A percentile compares a stretch with the other conserved stretches of the same genome.
Conservation (phyloP, 2,329 filamentous ascomycete species). For the Aspergillus ibericus region DNA sequence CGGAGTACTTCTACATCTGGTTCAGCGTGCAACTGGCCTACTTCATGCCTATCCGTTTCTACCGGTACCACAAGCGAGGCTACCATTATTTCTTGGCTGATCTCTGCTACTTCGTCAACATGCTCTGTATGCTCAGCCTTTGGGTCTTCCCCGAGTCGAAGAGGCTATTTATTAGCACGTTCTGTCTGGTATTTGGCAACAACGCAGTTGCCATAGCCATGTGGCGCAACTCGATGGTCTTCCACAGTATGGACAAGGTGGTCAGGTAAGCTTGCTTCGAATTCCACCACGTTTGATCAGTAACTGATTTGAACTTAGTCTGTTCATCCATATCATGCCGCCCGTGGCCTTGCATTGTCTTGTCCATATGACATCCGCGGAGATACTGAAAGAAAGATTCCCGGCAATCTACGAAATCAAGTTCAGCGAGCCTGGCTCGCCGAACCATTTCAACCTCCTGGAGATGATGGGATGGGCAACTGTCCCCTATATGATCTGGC, state of each 20-base stretch:
- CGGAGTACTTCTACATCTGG: constrained; percentile 88
- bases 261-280: constrained; percentile 59
- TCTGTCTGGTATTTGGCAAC: constrained; percentile 91
- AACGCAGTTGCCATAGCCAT: constrained; percentile 97
- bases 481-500: constrained; percentile 89
- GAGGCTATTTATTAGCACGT: constrained; percentile 85
- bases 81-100: constrained; percentile 98
- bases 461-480: constrained; percentile 96
- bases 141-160: constrained; percentile 92
- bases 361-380: constrained; percentile 73
- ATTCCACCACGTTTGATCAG: neutral
- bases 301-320: constrained; percentile 43
- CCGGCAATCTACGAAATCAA: constrained; percentile 85
- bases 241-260: constrained; percentile 97
- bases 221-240: constrained; percentile 98
- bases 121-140: constrained; percentile 75
- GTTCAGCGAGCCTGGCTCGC: constrained; percentile 64
- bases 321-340: constrained; percentile 99
- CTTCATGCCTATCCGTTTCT: constrained; percentile 95
- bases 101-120: constrained; percentile 97
- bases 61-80: constrained; percentile 84
- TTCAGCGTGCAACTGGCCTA: constrained; percentile 85
- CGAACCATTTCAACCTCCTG: constrained; percentile 73
- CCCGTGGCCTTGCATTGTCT: constrained; percentile 90
- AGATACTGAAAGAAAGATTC: constrained; percentile 68